Evolutionary conservation across 768 basidiomycete species (phyloP), one percentile per base, ranked within the genome.

Genomic region (Goffeauzyma gilvescens): DNA sequence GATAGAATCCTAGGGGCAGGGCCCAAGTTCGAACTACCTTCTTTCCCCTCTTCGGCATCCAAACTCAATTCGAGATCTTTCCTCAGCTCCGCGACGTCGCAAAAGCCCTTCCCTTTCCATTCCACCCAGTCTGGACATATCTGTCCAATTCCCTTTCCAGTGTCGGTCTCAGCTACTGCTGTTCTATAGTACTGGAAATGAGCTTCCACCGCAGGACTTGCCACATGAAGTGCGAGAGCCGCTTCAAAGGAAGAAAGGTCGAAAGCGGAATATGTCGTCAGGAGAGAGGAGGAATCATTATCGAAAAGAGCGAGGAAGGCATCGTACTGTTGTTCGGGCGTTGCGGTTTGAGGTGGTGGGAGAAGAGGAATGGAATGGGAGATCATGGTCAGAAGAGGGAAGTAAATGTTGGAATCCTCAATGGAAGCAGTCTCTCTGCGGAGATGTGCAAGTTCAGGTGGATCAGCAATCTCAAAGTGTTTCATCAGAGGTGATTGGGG

Each of bases 191-290:
- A 75, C 39, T 78, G 72, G 57, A 79, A 84, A 55, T 78, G 81
- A 0, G 87, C 86, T 45, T 84, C 76, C 21, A 95, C 71, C 54
- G 75, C 78, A 0, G 89, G 85, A 0, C 75, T 75, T 6, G 78
- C 71, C 2, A 78, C 72, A 50, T 89, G 83, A 41, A 89, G 67
- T 0, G 75, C 79, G 20, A 95, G 69, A 34, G 75, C 74, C 62
- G 79, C 71, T 49, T 83, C 70, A 10, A 85, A 72, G 1, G 72
- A 67, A 21, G 72, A 70, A 12, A 75, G 53, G 0, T 45, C 38
- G 22, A 48, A 42, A 21, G 42, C 25, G 8, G 42, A 42, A 23
- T 49, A 42, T 6, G 6, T 27, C 17, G 15, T 12, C 6, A 35
- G 18, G 21, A 46, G 28, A 6, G 20, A 15, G 25, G 71, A 63